Base-by-base conservation (phyloP, 768 basidiomycete species). In the Suillus alpinus region DNA sequence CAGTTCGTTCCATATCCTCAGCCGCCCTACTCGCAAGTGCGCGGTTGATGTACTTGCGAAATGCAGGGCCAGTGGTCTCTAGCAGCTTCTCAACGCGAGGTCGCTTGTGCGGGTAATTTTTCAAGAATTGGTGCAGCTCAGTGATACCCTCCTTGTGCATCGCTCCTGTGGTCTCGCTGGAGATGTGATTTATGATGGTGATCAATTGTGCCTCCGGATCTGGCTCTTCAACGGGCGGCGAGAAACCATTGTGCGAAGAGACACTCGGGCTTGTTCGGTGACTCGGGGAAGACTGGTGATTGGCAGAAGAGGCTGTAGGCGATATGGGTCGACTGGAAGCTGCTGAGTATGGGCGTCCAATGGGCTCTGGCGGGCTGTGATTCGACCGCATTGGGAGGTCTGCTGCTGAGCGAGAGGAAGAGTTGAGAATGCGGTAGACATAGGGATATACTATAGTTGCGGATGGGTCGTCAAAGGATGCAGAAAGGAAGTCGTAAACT, bases 401-500 rank as follows among this genome's bases (percentile, higher is more conserved):
- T 29, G 82, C 80, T 20, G 75, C 72, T 52, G 80, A 37, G 44
- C 78, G 76, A 43, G 83, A 73, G 56, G 76, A 81, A 2, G 92
- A 86, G 68, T 95, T 95, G 31, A 95, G 79, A 60, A 95, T 94
- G 37, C 94, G 86, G 72, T 93, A 94, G 46, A 97, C 94, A 67
- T 96, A 97, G 34, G 94, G 93, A 71, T 96, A 96, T 20, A 96
- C 94, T 64, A 95, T 95, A 8, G 93, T 94, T n/a, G 92, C 93
- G 6, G 94, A 95, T n/a, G 94, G 91, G 71, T 95, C 93, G 65
- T 96, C 95, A 68, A 98, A 97, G 10, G 95, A 88, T 44, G 85
- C 84, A 1, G 92, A 91, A 36, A 99, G 83, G 50, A 95, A 76
- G 69, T 98, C 95, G 67, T 98, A 98, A 0, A 95, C 88, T 57